Percentiles rank a stretch among this genome's conserved stretches.
phyloP scores from a whole-genome alignment of 495 filamentous ascomycete genomes.

The Daldinia childiae region DNA sequence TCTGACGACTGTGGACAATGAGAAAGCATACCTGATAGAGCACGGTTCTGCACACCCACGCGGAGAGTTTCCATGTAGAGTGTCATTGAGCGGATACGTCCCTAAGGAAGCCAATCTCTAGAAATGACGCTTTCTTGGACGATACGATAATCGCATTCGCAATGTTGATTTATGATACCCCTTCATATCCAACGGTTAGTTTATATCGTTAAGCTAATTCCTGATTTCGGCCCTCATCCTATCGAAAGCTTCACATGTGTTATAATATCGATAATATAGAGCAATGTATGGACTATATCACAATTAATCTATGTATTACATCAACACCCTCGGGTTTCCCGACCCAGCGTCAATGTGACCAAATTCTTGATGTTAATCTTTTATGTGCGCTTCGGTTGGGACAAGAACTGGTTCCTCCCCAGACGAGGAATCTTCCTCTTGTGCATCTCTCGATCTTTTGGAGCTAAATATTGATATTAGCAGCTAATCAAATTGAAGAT shows the following conservation, averaged over 20 bases:
- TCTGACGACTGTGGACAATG: constrained; percentile 35
- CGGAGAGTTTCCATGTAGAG: constrained; percentile 41
- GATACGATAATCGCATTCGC: neutral
- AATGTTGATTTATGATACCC: neutral
- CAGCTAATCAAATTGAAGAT: neutral
- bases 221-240: neutral
- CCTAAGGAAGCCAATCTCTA: constrained; percentile 6
- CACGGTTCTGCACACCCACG: constrained; percentile 40
- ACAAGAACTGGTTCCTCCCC: constrained; percentile 27
- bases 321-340: neutral
- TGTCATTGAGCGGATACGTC: constrained; percentile 38
- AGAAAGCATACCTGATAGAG: constrained; percentile 45
- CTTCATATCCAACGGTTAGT: neutral
- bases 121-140: neutral
- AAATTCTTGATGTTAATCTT: constrained; percentile 1
- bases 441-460: neutral
- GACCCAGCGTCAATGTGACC: neutral
- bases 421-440: constrained; percentile 17
- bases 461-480: constrained; percentile 13
- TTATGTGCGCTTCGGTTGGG: constrained; percentile 19
- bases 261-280: neutral
- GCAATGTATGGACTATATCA: neutral
- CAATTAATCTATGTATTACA: neutral
- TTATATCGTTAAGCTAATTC: neutral
- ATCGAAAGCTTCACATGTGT: neutral